Base-by-base conservation (phyloP, 352 stramenopile species). In the Thalassiosira livingstoniorum region DNA sequence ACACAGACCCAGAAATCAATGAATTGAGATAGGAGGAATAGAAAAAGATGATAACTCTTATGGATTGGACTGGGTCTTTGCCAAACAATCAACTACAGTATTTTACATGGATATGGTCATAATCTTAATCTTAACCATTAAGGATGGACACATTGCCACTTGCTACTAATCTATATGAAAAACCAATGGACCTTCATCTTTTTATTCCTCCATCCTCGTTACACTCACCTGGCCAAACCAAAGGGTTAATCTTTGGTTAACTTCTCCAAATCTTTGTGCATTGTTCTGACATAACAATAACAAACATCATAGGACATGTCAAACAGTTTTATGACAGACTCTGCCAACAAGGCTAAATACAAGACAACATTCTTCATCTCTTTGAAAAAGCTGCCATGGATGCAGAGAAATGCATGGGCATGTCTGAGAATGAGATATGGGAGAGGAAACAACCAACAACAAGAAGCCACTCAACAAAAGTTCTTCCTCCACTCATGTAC, bases 11-110 rank as follows among this genome's bases (percentile, higher is more conserved):
- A 37, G 18, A 15, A 7, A 29, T 2, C 7, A 54, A 82, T 23
- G 31, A 60, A 11, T 0, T 35, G 61, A 29, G 29, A 13, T 82
- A 47, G 71, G 21, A 21, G 2, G n/a, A 23, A 1, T 82, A 78
- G n/a, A 51, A 71, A 61, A 15, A 18, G 7, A 47, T 7, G 15
- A 7, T 15, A 47, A 47, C 15, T 7, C 39, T 15, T 18, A 18
- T 47, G 7, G 7, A 18, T 47, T 47, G 7, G 7, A 47, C 7
- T 7, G 15, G 15, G 7, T 47, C 39, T 15, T 18, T 18, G 15
- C 39, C 39, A 47, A 18, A 47, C 15, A 7, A 47, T 18, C 39
- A 15, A 47, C 39, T 47, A 18, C 39, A 18, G 7, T 47, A 18
- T 47, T 18, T 15, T 47, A 7, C 39, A 47, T 15, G 15, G 15